These are phyloP conservation scores for Trichoderma breve DNA, from an alignment of 2,329 filamentous ascomycete genomes.

Conservation along the genomic window DNA sequence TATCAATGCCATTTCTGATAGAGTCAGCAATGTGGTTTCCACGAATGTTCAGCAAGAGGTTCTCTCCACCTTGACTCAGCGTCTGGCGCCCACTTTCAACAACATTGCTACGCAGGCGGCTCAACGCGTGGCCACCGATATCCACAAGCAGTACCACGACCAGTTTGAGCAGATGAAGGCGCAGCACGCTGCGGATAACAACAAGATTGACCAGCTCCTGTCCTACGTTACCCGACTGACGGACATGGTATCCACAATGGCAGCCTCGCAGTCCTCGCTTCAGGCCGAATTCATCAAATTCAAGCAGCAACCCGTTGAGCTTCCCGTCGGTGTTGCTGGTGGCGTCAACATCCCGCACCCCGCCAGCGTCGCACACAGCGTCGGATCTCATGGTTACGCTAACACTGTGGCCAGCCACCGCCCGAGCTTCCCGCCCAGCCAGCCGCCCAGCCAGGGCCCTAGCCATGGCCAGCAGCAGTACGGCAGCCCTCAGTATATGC, in stretches of 20 bases:
- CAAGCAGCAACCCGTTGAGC: constrained; percentile 49
- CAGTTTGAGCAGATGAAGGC: constrained; percentile 51
- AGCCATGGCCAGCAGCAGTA: constrained; percentile 34
- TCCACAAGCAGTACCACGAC: constrained; percentile 60
- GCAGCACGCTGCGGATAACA: constrained; percentile 50
- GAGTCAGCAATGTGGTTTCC: constrained; percentile 64
- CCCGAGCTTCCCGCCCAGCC: constrained; percentile 36
- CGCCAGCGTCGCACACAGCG: constrained; percentile 25
- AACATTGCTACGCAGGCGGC: constrained; percentile 63
- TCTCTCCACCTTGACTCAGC: constrained; percentile 56
- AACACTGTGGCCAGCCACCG: constrained; percentile 32
- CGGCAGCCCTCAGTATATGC: constrained; percentile 38
- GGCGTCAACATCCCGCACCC: constrained; percentile 25
- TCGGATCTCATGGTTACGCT: constrained; percentile 31
- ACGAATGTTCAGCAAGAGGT: constrained; percentile 70
- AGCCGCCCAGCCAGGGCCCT: constrained; percentile 29
- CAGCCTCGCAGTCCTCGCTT: constrained; percentile 64
- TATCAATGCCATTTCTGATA: constrained; percentile 66
- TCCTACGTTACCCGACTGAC: constrained; percentile 64
- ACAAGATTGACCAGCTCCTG: constrained; percentile 72
- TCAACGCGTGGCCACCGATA: constrained; percentile 64
- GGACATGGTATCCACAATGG: constrained; percentile 69
- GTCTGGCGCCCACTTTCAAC: constrained; percentile 65
- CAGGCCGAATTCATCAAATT: constrained; percentile 63
- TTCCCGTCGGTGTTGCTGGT: constrained; percentile 32